Base-by-base conservation (phyloP, 2,329 filamentous ascomycete species). In the Chalara sp. region DNA sequence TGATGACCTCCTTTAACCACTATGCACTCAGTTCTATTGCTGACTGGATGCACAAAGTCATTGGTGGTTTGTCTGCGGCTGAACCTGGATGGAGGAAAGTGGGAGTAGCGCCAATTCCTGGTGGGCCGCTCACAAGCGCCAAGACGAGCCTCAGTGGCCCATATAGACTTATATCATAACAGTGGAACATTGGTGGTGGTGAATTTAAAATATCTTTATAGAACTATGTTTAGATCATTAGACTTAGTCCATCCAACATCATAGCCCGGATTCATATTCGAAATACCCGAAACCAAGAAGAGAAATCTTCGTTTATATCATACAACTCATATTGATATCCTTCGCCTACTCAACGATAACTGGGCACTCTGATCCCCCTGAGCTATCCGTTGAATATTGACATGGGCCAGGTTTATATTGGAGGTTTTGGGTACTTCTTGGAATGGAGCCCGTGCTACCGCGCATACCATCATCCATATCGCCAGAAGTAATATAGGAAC, bases 31-130 rank as follows among this genome's bases (percentile, higher is more conserved):
- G 60, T 1, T 54, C 51, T 29, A 56, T 61, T 7, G 59, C 50
- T 1, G 46, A 53, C 4, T 61, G 54, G 55, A 41, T 61, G 0
- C 55, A 58, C 47, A 54, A 60, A 33, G 63, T 59, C 4, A 60
- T 69, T 11, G 68, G 65, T 5, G 68, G 67, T 1, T 61, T 68
- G 13, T 56, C 52, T 5, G 54, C 60, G 5, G 44, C 53, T 0
- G 53, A 57, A 7, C 60, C 64, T 1, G 67, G 65, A 1, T 68
- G 66, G 66, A 64, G 60, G 49, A 52, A 42, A 1, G 53, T 66
- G 1, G 53, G 51, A 4, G 61, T 69, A 11, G 54, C 55, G 4
- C 65, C 66, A 2, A 52, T 63, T 8, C 66, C 65, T 0, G 65
- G 66, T 5, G 65, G 65, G 5, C 58, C 56, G 4, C 48, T 68